Conservation (phyloP, 2,329 filamentous ascomycete species). For the Xylariaceae sp. region DNA sequence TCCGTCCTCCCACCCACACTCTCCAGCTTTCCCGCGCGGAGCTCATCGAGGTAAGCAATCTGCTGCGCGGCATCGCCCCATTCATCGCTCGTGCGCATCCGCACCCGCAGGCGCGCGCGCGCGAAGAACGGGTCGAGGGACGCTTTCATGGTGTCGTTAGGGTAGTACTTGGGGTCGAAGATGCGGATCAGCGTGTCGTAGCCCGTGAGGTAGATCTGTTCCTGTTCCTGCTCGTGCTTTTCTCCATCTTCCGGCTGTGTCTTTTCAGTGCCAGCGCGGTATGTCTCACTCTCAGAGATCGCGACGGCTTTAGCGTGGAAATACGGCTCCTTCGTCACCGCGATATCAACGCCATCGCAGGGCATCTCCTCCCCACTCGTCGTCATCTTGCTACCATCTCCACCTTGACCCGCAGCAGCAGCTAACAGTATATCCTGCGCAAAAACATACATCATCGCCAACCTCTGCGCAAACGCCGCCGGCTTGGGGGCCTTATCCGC, state of each 20-base stretch:
- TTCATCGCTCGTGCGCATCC: constrained; percentile 53
- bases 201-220: constrained; percentile 66
- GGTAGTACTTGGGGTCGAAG: constrained; percentile 68
- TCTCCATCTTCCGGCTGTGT: neutral
- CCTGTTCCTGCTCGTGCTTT: constrained; percentile 17
- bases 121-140: constrained; percentile 60
- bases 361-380: neutral
- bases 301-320: constrained; percentile 66
- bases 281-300: constrained; percentile 45
- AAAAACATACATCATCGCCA: constrained; percentile 68
- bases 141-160: constrained; percentile 40
- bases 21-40: constrained; percentile 44
- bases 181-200: constrained; percentile 73
- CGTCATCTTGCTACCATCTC: neutral
- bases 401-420: neutral
- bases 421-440: constrained; percentile 46
- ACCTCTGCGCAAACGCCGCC: constrained; percentile 59
- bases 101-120: constrained; percentile 57
- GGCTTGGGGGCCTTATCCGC: constrained; percentile 63
- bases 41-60: constrained; percentile 43
- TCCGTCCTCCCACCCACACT: constrained; percentile 47
- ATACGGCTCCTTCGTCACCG: constrained; percentile 64
- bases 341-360: constrained; percentile 53
- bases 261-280: constrained; percentile 21
- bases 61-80: constrained; percentile 56